Percentiles rank a stretch among this genome's conserved stretches.
These are phyloP conservation scores for Sclerotinia trifoliorum DNA, from an alignment of 2,329 filamentous ascomycete species.

Conservation along the genomic window DNA sequence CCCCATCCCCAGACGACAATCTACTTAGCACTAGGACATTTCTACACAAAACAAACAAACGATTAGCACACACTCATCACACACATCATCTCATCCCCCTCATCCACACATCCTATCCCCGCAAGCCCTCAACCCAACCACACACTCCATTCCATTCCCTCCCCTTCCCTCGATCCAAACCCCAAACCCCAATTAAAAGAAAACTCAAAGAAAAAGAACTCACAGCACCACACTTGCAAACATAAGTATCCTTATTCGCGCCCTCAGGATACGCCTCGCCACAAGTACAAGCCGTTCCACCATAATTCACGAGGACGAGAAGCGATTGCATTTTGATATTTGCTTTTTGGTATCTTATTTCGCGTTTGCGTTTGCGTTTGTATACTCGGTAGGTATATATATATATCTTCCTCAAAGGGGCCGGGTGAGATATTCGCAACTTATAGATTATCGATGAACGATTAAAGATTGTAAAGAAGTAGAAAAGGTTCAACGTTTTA, in stretches of 20 bases:
- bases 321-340: constrained; percentile 3
- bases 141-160: no score
- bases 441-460: no score
- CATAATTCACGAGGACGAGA: constrained; percentile 8
- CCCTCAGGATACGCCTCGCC: constrained; percentile 11
- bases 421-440: no score
- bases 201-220: background rate
- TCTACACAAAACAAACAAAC: background rate
- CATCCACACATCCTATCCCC: background rate
- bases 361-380: background rate
- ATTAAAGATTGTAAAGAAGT: background rate
- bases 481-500: background rate
- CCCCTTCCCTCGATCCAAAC: no score
- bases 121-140: background rate
- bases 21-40: constrained; percentile 10
- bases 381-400: background rate
- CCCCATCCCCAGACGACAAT: background rate
- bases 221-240: constrained; percentile 14
- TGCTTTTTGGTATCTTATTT: background rate
- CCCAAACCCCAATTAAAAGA: no score
- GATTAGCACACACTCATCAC: background rate
- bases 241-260: constrained; percentile 18
- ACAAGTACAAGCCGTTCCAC: constrained; percentile 10
- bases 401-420: background rate
- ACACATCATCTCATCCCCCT: background rate